These are phyloP conservation scores for Paramyrothecium sp. DNA, from an alignment of 2,329 filamentous ascomycete species.

Conservation along the genomic window DNA sequence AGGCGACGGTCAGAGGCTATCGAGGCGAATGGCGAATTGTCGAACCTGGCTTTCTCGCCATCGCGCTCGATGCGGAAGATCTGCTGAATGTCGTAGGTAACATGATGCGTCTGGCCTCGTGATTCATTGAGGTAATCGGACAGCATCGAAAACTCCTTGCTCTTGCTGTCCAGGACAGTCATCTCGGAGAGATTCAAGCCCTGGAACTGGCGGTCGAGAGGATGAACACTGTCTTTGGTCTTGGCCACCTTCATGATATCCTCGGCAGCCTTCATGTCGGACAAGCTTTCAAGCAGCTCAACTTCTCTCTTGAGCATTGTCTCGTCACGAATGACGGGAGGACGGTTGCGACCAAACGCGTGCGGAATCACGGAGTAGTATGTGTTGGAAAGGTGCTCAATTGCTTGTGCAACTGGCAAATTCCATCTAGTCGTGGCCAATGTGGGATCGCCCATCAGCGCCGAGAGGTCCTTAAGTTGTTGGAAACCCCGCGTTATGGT, in stretches of 20 bases:
- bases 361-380: constrained; percentile 86
- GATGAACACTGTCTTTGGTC: constrained; percentile 53
- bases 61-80: constrained; percentile 82
- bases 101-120: constrained; percentile 63
- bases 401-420: constrained; percentile 35
- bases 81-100: constrained; percentile 61
- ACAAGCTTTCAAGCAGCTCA: constrained; percentile 75
- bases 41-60: constrained; percentile 70
- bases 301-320: constrained; percentile 70
- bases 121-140: constrained; percentile 66
- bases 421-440: constrained; percentile 44
- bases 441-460: constrained; percentile 55
- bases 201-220: constrained; percentile 70
- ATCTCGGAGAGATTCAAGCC: constrained; percentile 75
- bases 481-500: constrained; percentile 76
- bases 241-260: constrained; percentile 71
- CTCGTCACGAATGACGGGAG: constrained; percentile 62
- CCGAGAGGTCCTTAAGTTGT: constrained; percentile 71
- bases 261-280: constrained; percentile 80
- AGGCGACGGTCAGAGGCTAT: constrained; percentile 67
- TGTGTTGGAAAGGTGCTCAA: constrained; percentile 67
- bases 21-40: constrained; percentile 51
- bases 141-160: constrained; percentile 64
- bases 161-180: constrained; percentile 59
- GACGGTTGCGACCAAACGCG: constrained; percentile 70